Base-by-base conservation (phyloP, 176 grass and related monocot species). In the Bromus sterilis region DNA sequence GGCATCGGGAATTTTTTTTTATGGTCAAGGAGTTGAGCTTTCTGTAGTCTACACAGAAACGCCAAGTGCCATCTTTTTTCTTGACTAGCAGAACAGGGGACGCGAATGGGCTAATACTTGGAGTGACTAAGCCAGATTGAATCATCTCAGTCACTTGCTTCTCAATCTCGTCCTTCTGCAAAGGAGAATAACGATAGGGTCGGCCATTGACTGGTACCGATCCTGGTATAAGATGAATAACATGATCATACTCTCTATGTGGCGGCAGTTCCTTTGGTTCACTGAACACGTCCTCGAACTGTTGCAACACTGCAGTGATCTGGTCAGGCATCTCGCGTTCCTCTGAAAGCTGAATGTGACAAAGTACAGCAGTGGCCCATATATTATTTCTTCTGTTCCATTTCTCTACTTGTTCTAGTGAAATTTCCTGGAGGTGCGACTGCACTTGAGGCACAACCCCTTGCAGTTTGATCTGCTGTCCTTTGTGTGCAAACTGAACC, bases 351-450 rank as follows among this genome's bases (percentile, higher is more conserved):
- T 1, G 44, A 0, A 48, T 48, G 39, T 11, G 39, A 2, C 11
- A 15, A 4, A 15, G 10, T 13, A 48, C 12, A 1, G 44, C 13
- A 13, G 14, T 48, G 11, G 44, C 20, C 20, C 6, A 56, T 2
- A 56, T 1, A 7, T 56, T 2, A n/a, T n/a, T 56, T 6, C 18
- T 13, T 23, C 8, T 56, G 2, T 56, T 6, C 51, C 18, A 20
- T 7, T n/a, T 56, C 0, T n/a, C 6, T 7, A 9, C n/a, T 3
- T 20, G 6, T 7, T n/a, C 18, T 0, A 7, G 4, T 2, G 6
- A 9, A n/a, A n/a, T 2, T 6, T 56, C 18, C 7, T n/a, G 2
- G 2, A n/a, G 4, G 2, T n/a, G 0, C 0, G 2, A 1, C 1
- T 21, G 18, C 8, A n/a, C 20, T 9, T 5, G 1, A 55, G 0